Base-by-base conservation (phyloP, 1,284 basidiomycete genomes). In the Apiotrichum sp. region DNA sequence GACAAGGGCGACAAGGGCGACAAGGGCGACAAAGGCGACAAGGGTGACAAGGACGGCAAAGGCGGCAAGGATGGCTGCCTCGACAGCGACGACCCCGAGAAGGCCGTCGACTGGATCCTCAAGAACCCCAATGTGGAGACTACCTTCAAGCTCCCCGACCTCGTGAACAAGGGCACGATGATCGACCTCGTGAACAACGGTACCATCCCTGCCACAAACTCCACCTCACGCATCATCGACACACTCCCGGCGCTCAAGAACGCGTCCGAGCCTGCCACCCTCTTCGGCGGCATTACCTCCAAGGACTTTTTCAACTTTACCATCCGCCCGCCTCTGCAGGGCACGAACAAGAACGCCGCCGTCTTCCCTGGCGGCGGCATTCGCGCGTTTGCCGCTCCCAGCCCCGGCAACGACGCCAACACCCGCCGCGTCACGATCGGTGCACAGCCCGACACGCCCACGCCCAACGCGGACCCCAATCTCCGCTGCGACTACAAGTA, bases 401-500 rank as follows among this genome's bases (percentile, higher is more conserved):
- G 34, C 16, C 41, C 39, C 31, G 16, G 39, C 8, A 33, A 33
- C 4, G 39, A 42, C 3, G 11, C 45, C 3, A 31, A 36, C 40
- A 58, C 53, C 44, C 55, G 53, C 1, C 58, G 55, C 16, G 43
- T 50, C 1, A 22, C 49, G 0, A n/a, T 53, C n/a, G 40, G 5
- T 13, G 47, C 31, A 1, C 29, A 33, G 31, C 51, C 56, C 22
- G 43, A 41, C 34, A 9, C 41, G n/a, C 56, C 52, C 1, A 5
- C 31, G 4, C 41, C 47, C 32, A 53, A 53, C 51, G 33, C 51
- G 2, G 51, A 53, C n/a, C 29, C 32, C 5, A 9, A 5, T 0
- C 47, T 50, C 4, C 32, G 44, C 1, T 62, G 58, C 55, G 33
- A 42, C 43, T 63, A 59, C 42, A 31, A 36, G 41, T 63, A 61